Evolutionary conservation across 331 rosid genomes (phyloP).

Genomic region (Pyracantha coccinea): DNA sequence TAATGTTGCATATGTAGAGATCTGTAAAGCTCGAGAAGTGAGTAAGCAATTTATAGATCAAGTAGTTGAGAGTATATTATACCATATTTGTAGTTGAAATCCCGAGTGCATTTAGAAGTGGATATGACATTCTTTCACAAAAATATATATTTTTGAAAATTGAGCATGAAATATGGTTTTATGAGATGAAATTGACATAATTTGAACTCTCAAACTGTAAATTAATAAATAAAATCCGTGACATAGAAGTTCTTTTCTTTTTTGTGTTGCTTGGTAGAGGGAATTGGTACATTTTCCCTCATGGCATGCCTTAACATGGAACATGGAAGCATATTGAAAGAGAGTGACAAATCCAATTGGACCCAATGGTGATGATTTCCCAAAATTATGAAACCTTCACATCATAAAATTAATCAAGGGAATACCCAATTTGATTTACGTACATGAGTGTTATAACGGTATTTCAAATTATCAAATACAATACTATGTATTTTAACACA

Average conservation of each 20-base stretch:
- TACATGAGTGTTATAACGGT: no score
- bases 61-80: no score
- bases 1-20: background rate
- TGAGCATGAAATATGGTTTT: background rate
- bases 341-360: background rate
- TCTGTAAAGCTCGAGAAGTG: background rate
- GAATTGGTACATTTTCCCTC: background rate
- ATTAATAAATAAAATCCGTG: background rate
- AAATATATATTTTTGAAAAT: background rate
- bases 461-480: no score
- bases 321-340: background rate
- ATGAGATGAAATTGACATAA: background rate
- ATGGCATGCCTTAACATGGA: background rate
- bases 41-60: background rate
- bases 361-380: background rate
- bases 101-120: no score
- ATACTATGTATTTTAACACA: no score
- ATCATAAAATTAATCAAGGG: background rate
- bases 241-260: background rate
- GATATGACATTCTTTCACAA: background rate
- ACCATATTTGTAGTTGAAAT: no score
- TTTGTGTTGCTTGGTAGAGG: background rate
- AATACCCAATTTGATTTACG: no score
- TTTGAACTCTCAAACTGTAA: background rate
- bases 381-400: background rate